These are phyloP conservation scores for Chlorella variabilis DNA, from an alignment of 163 green algal species.

Conservation along the genomic window DNA sequence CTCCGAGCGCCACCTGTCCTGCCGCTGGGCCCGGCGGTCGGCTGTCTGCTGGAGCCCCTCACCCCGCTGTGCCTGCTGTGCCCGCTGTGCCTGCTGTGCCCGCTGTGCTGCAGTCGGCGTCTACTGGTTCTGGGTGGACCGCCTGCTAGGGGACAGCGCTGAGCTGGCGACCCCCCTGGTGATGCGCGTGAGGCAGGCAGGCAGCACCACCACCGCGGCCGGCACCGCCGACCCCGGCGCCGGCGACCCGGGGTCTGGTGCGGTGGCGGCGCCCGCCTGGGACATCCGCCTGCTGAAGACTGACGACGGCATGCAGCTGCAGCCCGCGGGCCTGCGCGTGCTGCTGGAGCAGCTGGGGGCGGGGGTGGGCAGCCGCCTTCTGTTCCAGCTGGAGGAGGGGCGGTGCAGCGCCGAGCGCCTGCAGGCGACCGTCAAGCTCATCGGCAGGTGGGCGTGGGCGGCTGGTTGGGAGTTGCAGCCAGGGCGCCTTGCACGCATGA, in stretches of 20 bases:
- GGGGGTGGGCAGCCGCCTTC: neutral
- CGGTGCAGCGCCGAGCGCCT: neutral
- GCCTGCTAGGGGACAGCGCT: neutral
- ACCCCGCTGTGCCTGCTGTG: neutral
- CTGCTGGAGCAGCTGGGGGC: neutral
- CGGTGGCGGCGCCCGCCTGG: neutral
- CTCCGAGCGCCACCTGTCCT: no score
- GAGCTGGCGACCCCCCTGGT: neutral
- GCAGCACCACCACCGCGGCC: neutral
- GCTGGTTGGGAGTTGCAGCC: no score
- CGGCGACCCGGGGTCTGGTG: neutral
- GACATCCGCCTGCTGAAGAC: constrained; percentile 22
- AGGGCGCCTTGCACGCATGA: no score
- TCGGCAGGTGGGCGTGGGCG: neutral
- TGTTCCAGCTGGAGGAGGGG: neutral
- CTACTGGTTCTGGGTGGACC: constrained; percentile 38
- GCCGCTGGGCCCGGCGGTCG: no score
- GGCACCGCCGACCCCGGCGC: neutral
- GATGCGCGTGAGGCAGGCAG: neutral
- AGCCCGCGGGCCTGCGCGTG: constrained; percentile 9
- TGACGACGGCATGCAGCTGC: constrained; percentile 35
- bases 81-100: neutral
- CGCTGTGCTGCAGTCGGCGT: neutral
- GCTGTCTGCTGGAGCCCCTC: no score
- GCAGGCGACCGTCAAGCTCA: neutral